Conservation (phyloP, 768 basidiomycete genomes). For the Fomitopsis pulvina region DNA sequence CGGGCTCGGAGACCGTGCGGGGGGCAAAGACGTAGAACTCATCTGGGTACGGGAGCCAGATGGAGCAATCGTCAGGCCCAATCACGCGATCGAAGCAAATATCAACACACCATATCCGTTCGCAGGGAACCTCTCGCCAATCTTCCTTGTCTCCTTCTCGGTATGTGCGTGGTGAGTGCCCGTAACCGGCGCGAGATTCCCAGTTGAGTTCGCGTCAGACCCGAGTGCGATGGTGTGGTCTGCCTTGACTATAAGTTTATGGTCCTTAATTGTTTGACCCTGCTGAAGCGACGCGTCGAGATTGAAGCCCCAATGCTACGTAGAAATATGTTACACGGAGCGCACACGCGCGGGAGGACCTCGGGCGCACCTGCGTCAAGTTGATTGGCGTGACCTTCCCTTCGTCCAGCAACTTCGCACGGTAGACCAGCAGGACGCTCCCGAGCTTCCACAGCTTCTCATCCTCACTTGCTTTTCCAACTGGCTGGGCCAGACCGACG, state of each 20-base stretch:
- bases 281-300: conserved; percentile 57
- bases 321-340: neutral
- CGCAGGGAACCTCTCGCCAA: conserved; percentile 53
- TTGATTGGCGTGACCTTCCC: conserved; percentile 64
- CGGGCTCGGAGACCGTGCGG: conserved; percentile 33
- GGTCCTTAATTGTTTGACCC: conserved; percentile 45
- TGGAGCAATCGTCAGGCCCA: neutral
- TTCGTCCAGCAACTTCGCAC: conserved; percentile 53
- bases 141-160: conserved; percentile 21
- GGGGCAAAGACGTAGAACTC: conserved; percentile 52
- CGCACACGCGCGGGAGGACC: neutral
- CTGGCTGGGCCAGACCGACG: conserved; percentile 25
- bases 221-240: conserved; percentile 45
- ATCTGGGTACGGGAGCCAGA: conserved; percentile 31
- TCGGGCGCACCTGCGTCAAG: conserved; percentile 56
- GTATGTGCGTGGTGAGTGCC: conserved; percentile 39
- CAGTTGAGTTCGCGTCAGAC: conserved; percentile 43
- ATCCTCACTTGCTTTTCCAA: conserved; percentile 18
- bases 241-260: conserved; percentile 30
- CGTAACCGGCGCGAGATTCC: conserved; percentile 39
- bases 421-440: conserved; percentile 59
- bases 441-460: conserved; percentile 46
- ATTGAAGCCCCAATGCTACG: conserved; percentile 80
- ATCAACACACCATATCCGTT: conserved; percentile 51
- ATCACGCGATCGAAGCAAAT: neutral